Conservation (phyloP, 1,139 yeast species). For the Debaryomyces nepalensis region DNA sequence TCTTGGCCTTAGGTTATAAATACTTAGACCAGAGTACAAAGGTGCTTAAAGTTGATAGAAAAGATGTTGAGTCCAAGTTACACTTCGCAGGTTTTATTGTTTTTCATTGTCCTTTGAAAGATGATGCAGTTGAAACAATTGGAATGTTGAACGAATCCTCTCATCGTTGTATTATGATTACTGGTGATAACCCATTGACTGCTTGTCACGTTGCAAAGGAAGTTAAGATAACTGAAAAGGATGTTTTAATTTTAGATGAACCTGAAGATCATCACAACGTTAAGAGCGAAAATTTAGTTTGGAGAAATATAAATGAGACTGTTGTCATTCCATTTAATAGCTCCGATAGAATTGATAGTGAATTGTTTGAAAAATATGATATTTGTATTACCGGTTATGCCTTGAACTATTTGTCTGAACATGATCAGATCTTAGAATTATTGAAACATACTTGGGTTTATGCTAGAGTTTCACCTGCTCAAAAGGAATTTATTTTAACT, state of each 20-base stretch:
- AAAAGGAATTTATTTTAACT: conserved; percentile 88
- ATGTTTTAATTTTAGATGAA: conserved; percentile 83
- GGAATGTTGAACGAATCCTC: conserved; percentile 93
- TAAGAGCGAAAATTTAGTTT: conserved; percentile 64
- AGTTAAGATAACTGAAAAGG: conserved; percentile 81
- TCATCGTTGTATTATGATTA: conserved; percentile 95
- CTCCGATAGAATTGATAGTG: conserved; percentile 59
- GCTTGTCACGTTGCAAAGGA: conserved; percentile 98
- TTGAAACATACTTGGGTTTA: conserved; percentile 94
- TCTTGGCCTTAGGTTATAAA: conserved; percentile 90
- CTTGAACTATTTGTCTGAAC: conserved; percentile 63
- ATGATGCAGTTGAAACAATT: conserved; percentile 89
- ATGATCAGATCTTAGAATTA: conserved; percentile 68
- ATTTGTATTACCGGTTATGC: conserved; percentile 96
- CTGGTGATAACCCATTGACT: conserved; percentile 98
- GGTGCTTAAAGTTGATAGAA: conserved; percentile 64
- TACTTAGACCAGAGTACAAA: conserved; percentile 58
- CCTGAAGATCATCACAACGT: conserved; percentile 69
- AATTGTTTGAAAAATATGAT: conserved; percentile 70
- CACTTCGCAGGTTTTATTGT: conserved; percentile 91
- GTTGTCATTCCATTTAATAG: conserved; percentile 71
- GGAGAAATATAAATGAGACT: conserved; percentile 86
- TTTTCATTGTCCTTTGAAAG: conserved; percentile 95
- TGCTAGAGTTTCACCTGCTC: conserved; percentile 96
- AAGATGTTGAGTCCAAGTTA: conserved; percentile 73